Evolutionary conservation across 2,329 filamentous ascomycete species (phyloP), one percentile per base, ranked within the genome.

Genomic region (Rutstroemia sp.): DNA sequence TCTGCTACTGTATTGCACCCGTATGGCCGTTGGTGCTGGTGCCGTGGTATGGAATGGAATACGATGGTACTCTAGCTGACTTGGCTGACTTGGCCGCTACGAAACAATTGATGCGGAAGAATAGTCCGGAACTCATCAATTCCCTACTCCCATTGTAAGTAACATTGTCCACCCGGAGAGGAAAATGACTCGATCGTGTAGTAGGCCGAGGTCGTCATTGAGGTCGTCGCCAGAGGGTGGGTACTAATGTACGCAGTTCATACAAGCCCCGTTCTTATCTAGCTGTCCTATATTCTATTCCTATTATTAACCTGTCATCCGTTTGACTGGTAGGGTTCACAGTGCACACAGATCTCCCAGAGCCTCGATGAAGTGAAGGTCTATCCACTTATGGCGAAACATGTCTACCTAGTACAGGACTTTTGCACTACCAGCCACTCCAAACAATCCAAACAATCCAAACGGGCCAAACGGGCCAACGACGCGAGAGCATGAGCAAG

Each of bases 271-370:
- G 10, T 30, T 30, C 3, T 30, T 30, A 30, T 30, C 27, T 4
- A 23, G 23, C 23, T 23, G 23, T 23, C 23, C 23, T 23, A 30
- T 30, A 30, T 8, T 8, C 27, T 8, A 30, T 30, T 30, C 25
- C 53, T 55, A 55, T 55, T 55, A 40, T 17, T 51, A 27, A 25
- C 53, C 53, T 55, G 53, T 55, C 53, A 55, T 12, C 34, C 5
- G 16, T 49, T 49, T 40, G 16, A 17, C 10, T 17, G 38, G 27
- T 30, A 30, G 2, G 27, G 8, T 30, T 10, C 10, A 10, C 27
- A 3, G 23, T 23, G 23, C 27, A 9, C 27, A 30, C 27, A 30
- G 27, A 30, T 10, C 27, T 30, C 27, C 27, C 8, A 30, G 27
- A 30, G 27, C 8, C 27, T 30, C 27, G 27, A 23, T 23, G 23